These are phyloP conservation scores for Hibiscus trionum DNA, from an alignment of 345 rosid genomes.

Conservation along the genomic window DNA sequence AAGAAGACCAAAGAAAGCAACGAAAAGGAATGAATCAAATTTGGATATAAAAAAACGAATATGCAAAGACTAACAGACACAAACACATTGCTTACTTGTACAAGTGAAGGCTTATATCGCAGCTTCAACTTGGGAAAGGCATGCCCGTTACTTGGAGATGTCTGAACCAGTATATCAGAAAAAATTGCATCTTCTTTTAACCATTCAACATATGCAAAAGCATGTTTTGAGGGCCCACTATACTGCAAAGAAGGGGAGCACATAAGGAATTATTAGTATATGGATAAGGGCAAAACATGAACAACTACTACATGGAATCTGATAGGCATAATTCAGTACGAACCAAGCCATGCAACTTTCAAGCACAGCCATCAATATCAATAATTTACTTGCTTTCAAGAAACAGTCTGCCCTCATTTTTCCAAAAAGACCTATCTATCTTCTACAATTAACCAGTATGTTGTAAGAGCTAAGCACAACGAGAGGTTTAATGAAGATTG, in stretches of 20 bases:
- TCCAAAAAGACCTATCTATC: neutral
- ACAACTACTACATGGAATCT: neutral
- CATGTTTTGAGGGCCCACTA: constrained; percentile 80
- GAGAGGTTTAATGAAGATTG: neutral
- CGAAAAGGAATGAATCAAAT: constrained; percentile 1
- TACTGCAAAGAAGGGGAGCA: constrained; percentile 47
- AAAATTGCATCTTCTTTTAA: constrained; percentile 53
- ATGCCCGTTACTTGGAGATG: constrained; percentile 67
- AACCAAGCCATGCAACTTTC: neutral
- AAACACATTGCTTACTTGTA: constrained; percentile 53
- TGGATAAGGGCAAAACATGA: neutral
- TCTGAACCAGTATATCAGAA: constrained; percentile 73
- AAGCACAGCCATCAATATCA: neutral
- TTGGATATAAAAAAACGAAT: neutral
- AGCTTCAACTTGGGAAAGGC: constrained; percentile 83
- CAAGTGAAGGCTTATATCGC: constrained; percentile 80
- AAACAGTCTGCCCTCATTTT: neutral
- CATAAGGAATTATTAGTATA: neutral
- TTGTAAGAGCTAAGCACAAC: neutral
- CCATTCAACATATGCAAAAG: constrained; percentile 79
- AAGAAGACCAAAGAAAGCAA: neutral
- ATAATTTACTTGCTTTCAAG: neutral
- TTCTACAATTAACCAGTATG: neutral
- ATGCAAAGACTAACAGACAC: neutral
- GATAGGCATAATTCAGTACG: neutral